A percentile compares a stretch with the other conserved stretches of the same genome.
phyloP scores from a whole-genome alignment of 768 basidiomycete species.

The Galerina marginata region DNA sequence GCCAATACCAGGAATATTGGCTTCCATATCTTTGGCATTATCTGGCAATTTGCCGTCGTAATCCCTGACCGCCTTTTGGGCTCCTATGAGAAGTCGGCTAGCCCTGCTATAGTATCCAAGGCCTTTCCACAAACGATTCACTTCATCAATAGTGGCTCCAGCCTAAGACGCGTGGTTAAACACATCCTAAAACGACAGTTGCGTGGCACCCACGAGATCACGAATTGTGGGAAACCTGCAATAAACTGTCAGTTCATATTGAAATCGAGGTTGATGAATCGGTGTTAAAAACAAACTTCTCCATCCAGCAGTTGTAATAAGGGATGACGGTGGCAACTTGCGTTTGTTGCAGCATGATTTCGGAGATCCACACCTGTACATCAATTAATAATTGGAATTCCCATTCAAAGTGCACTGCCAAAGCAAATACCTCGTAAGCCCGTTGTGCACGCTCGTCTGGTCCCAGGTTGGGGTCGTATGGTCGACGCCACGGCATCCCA shows the following conservation, averaged over 20 bases:
- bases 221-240: slow-evolving; percentile 80
- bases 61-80: slow-evolving; percentile 74
- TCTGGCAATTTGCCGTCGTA: slow-evolving; percentile 76
- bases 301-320: slow-evolving; percentile 91
- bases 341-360: slow-evolving; percentile 97
- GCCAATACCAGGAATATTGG: slow-evolving; percentile 85
- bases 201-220: slow-evolving; percentile 60
- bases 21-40: slow-evolving; percentile 82
- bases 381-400: slow-evolving; percentile 6
- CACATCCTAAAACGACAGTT: slow-evolving; percentile 13
- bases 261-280: slow-evolving; percentile 4
- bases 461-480: slow-evolving; percentile 58
- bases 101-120: slow-evolving; percentile 91
- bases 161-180: slow-evolving; percentile 48
- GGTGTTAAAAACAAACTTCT: slow-evolving; percentile 52
- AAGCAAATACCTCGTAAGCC: slow-evolving; percentile 79
- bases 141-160: slow-evolving; percentile 75
- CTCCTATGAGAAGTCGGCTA: slow-evolving; percentile 80
- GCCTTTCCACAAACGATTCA: slow-evolving; percentile 91
- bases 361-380: slow-evolving; percentile 82
- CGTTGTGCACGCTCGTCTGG: slow-evolving; percentile 75
- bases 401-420: slow-evolving; percentile 4
- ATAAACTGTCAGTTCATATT: slow-evolving; percentile 19
- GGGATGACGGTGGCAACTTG: slow-evolving; percentile 94
- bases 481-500: slow-evolving; percentile 93